Evolutionary conservation across 495 filamentous ascomycete species (phyloP), one percentile per base, ranked within the genome.

Genomic region (Penicillium robsamsonii): DNA sequence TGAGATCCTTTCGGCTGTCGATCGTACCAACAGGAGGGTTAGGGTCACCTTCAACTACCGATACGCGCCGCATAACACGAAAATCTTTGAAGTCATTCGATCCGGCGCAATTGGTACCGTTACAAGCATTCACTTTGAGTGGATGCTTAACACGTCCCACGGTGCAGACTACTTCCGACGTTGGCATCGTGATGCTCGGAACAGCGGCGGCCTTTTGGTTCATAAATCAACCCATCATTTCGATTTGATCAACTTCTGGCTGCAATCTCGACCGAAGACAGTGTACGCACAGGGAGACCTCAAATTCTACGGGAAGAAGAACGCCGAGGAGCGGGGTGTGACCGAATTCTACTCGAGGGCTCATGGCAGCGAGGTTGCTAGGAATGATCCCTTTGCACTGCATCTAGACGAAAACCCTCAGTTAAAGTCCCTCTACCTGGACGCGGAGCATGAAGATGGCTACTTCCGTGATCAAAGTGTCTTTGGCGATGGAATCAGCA

Each of bases 141-240:
- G 81, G 81, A 70, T 82, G 63, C 74, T 85, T 29, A 81, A 85
- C 61, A 82, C 80, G 6, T 73, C 72, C 12, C 82, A 85, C 63
- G 82, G 82, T 12, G 81, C 81, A 0, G 81, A 85, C 57, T 84
- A 82, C 66, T 83, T 83, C 68, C 80, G 81, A 25, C 80, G 82
- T 15, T 84, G 82, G 82, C 81, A 85, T 63, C 79, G 81, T 8
- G 81, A 85, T 66, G 78, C 75, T 62, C 70, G 72, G 31, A 84
- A 83, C 63, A 79, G 76, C 56, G 81, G 81, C 41, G 82, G 81
- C 4, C 64, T 84, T 50, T 45, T 73, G 17, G 68, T 73, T 17
- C 70, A 70, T 46, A 73, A 70, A 47, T 66, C 66, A 1, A 73
- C 68, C 4, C 70, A 73, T 17, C 70, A 70, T 46, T 73, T 73